phyloP scores from a whole-genome alignment of 352 stramenopile genomes.

The Chrysophaeum taylorii region DNA sequence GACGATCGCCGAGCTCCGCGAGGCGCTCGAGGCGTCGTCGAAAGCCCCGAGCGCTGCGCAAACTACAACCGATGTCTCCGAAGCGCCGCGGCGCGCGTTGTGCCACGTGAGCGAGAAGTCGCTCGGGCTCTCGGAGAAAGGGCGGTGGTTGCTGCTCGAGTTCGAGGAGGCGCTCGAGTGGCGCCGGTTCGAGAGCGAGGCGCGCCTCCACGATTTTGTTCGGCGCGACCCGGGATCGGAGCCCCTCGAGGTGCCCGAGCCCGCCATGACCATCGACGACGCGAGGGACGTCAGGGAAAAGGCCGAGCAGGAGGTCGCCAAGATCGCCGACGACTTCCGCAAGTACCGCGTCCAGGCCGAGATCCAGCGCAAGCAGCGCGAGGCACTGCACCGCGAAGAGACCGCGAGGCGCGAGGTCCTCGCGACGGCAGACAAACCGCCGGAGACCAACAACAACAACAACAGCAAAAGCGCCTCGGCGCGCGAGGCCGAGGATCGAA shows the following conservation, averaged over 20 bases:
- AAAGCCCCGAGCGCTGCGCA: no score
- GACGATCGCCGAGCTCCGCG: no score
- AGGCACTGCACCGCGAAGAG: slow-evolving; percentile 21
- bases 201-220: neutral
- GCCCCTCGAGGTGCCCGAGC: neutral
- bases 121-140: no score
- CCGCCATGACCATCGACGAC: neutral
- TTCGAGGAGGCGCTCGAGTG: slow-evolving; percentile 10
- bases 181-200: neutral
- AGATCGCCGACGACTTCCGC: slow-evolving; percentile 32
- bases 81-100: no score
- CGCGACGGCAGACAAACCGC: neutral
- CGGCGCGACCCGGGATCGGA: neutral
- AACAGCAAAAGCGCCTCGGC: neutral
- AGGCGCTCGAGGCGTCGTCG: neutral
- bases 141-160: slow-evolving; percentile 8
- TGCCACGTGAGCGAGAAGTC: no score
- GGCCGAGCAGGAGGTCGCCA: slow-evolving; percentile 22
- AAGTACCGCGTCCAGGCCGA: slow-evolving; percentile 28
- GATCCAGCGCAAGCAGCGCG: slow-evolving; percentile 26
- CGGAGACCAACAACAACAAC: neutral
- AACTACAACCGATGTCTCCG: no score
- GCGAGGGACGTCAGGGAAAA: neutral
- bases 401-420: neutral
- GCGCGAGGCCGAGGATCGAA: slow-evolving; percentile 25